A percentile compares a stretch with the other conserved stretches of the same genome.
Evolutionary conservation across 2,329 filamentous ascomycete species (phyloP).

Genomic region (Teratosphaeria pseudoeucalypti): DNA sequence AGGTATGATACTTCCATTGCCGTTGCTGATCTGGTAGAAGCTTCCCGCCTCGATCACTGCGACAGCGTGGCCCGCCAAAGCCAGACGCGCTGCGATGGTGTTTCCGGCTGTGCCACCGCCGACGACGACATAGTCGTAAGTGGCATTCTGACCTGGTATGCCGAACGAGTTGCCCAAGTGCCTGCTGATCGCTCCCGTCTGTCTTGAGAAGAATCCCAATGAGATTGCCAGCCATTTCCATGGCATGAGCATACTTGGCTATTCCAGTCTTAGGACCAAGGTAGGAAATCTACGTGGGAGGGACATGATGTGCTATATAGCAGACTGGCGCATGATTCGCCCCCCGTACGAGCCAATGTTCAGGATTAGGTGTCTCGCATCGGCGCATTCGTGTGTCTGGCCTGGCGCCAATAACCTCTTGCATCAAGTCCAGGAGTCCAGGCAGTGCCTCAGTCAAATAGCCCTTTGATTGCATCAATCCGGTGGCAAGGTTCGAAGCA

Average conservation of each 20-base stretch:
- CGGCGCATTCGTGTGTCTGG: no score
- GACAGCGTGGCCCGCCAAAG: conserved; percentile 9
- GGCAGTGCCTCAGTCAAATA: no score
- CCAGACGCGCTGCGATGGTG: conserved; percentile 14
- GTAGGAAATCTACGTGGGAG: background rate
- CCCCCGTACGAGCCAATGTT: background rate
- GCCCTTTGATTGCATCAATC: no score
- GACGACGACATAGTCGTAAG: conserved; percentile 15
- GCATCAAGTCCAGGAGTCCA: no score
- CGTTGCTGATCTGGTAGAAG: conserved; percentile 14
- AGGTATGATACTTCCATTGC: conserved; percentile 7
- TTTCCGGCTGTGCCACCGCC: conserved; percentile 11
- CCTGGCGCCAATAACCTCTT: no score
- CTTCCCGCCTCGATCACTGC: conserved; percentile 18
- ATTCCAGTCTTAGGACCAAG: background rate
- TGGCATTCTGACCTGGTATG: conserved; percentile 7
- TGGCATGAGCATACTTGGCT: background rate
- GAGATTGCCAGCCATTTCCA: background rate
- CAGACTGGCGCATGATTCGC: background rate
- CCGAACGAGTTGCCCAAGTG: conserved; percentile 2
- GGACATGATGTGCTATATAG: background rate
- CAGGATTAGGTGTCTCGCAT: no score
- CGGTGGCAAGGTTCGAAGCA: no score
- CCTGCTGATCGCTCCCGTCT: background rate
- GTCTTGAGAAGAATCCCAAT: background rate